A percentile compares a stretch with the other conserved stretches of the same genome.
Evolutionary conservation across 2,329 filamentous ascomycete genomes (phyloP).

Genomic region (Aspergillus ruber): DNA sequence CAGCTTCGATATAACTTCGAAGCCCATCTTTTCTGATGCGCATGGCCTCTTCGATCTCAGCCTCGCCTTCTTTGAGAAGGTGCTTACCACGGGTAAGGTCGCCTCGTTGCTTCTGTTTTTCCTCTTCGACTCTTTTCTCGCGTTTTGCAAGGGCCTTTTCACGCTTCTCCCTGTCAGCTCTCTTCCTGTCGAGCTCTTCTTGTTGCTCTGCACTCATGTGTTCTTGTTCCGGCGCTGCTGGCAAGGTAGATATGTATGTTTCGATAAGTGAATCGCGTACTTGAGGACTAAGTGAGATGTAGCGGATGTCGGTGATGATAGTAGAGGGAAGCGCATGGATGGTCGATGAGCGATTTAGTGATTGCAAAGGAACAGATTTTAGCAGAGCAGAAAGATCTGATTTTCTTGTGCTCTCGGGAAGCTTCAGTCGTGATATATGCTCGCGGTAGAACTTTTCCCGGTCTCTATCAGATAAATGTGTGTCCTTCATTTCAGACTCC

Average conservation of each 20-base stretch:
- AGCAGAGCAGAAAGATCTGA: slow-evolving; percentile 41
- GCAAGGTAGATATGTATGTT: slow-evolving; percentile 38
- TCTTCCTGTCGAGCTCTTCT: slow-evolving; percentile 31
- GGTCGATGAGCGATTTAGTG: slow-evolving; percentile 35
- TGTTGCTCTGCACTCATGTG: slow-evolving; percentile 33
- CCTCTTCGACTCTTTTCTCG: slow-evolving; percentile 37
- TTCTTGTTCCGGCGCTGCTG: slow-evolving; percentile 29
- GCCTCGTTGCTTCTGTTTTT: slow-evolving; percentile 35
- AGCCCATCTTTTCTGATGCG: slow-evolving; percentile 36
- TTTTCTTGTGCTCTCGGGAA: slow-evolving; percentile 40
- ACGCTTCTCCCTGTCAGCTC: slow-evolving; percentile 37
- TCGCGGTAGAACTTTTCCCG: slow-evolving; percentile 46
- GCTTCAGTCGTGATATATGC: slow-evolving; percentile 40
- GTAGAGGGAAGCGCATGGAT: slow-evolving; percentile 33
- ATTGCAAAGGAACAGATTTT: slow-evolving; percentile 36
- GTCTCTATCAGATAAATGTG: slow-evolving; percentile 41
- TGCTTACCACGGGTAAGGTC: slow-evolving; percentile 36
- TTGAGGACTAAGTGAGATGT: slow-evolving; percentile 35
- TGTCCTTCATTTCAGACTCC: slow-evolving; percentile 62
- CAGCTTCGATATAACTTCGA: slow-evolving; percentile 33
- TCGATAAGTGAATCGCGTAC: slow-evolving; percentile 36
- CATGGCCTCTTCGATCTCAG: slow-evolving; percentile 41
- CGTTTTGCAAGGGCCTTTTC: slow-evolving; percentile 39
- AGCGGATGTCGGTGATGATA: slow-evolving; percentile 41
- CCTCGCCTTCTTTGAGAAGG: slow-evolving; percentile 38